Percentiles rank a stretch among this genome's conserved stretches.
Conservation (phyloP, 805 yeast species). For the Candida boleticola region DNA sequence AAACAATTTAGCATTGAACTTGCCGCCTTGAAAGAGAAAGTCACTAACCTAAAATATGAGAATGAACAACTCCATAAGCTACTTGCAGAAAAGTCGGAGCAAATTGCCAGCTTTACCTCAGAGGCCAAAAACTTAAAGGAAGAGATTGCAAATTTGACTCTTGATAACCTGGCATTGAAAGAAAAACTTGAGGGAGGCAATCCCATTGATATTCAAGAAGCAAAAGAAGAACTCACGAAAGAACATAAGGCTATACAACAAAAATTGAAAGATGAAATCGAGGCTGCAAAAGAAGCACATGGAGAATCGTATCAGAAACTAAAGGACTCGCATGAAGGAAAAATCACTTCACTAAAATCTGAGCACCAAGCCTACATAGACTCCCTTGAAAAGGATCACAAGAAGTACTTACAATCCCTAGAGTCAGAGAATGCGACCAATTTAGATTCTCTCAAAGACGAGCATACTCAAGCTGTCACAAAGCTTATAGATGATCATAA, state of each 20-base stretch:
- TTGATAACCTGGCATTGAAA: background rate
- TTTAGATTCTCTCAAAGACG: background rate
- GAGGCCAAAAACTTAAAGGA: constrained; percentile 9
- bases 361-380: background rate
- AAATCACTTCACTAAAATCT: background rate
- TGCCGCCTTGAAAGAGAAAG: background rate
- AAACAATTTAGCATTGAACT: background rate
- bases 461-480: background rate
- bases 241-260: background rate
- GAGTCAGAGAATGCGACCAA: background rate
- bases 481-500: background rate
- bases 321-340: background rate
- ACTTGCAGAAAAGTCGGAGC: background rate
- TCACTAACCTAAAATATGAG: background rate
- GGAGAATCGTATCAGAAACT: too few relatives aligned
- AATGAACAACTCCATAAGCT: background rate
- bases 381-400: background rate
- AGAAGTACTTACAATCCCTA: background rate
- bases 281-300: background rate
- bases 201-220: background rate
- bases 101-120: background rate
- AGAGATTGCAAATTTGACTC: constrained; percentile 9
- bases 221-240: background rate
- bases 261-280: constrained; percentile 1
- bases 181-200: background rate